phyloP scores from a whole-genome alignment of 2,329 filamentous ascomycete genomes.

The Biscogniauxia marginata region DNA sequence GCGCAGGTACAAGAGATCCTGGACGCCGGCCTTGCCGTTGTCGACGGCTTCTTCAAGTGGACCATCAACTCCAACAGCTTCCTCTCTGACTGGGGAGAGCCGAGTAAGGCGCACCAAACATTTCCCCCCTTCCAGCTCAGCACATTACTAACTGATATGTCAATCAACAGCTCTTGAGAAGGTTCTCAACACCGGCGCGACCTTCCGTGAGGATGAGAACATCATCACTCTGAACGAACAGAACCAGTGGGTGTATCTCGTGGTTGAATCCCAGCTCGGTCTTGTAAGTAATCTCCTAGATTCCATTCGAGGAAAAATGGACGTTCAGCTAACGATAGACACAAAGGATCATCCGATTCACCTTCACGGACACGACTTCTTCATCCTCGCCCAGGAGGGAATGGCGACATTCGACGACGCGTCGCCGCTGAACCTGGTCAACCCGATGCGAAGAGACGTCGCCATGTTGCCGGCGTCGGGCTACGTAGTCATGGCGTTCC shows the following conservation, averaged over 20 bases:
- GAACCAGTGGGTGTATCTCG: constrained; percentile 38
- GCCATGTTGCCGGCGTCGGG: constrained; percentile 45
- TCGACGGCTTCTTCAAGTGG: constrained; percentile 45
- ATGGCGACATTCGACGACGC: constrained; percentile 30
- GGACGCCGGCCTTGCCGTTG: constrained; percentile 27
- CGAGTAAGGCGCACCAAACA: constrained; percentile 32
- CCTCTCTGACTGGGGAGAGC: constrained; percentile 45
- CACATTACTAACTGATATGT: too few species aligned
- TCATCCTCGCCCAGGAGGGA: constrained; percentile 33
- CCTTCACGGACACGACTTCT: constrained; percentile 46
- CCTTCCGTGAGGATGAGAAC: constrained; percentile 29
- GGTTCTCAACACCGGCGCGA: constrained; percentile 23
- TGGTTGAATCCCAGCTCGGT: constrained; percentile 29
- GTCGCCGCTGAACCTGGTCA: constrained; percentile 36
- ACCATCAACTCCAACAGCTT: constrained; percentile 49
- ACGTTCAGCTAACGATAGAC: not conserved
- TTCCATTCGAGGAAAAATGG: not conserved
- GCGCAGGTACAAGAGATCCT: constrained; percentile 27
- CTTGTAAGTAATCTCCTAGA: constrained; percentile 16
- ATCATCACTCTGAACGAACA: constrained; percentile 30
- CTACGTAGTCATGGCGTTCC: constrained; percentile 49
- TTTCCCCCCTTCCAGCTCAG: not conserved
- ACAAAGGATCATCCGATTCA: constrained; percentile 40
- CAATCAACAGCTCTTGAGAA: constrained; percentile 39
- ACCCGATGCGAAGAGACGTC: constrained; percentile 50